phyloP scores from a whole-genome alignment of 192 early-diverging fungal species.

The Diversispora eburnea region DNA sequence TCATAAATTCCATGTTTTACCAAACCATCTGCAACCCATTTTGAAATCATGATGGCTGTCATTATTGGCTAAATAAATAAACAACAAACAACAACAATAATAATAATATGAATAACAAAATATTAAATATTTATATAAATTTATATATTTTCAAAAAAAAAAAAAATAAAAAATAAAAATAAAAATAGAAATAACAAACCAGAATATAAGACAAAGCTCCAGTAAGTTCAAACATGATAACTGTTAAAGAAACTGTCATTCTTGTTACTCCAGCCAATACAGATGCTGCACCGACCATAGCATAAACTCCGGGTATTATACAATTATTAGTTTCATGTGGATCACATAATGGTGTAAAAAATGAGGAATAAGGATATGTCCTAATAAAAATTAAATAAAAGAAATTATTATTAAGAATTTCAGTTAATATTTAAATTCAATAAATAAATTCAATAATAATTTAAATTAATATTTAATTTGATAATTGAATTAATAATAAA shows the following conservation, averaged over 20 bases:
- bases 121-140: neutral
- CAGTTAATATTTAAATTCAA: too few relatives aligned
- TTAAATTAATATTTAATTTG: neutral
- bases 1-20: constrained; percentile 71
- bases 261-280: constrained; percentile 50
- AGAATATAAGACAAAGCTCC: constrained; percentile 88
- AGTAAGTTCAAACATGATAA: constrained; percentile 99
- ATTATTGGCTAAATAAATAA: constrained; percentile 54
- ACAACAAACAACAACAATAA: neutral
- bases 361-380: constrained; percentile 55
- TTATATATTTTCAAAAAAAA: neutral
- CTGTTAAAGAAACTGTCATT: constrained; percentile 69
- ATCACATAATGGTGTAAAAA: constrained; percentile 73
- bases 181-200: constrained; percentile 50
- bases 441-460: neutral
- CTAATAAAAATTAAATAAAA: neutral
- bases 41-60: constrained; percentile 55
- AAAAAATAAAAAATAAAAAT: neutral
- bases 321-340: constrained; percentile 62
- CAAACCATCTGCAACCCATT: constrained; percentile 75
- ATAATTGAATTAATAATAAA: neutral
- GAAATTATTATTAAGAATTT: neutral
- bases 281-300: constrained; percentile 91
- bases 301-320: constrained; percentile 93
- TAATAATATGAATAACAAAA: neutral